Evolutionary conservation across 2,329 filamentous ascomycete genomes (phyloP), one percentile per base, ranked within the genome.

Genomic region (Biscogniauxia sp.): DNA sequence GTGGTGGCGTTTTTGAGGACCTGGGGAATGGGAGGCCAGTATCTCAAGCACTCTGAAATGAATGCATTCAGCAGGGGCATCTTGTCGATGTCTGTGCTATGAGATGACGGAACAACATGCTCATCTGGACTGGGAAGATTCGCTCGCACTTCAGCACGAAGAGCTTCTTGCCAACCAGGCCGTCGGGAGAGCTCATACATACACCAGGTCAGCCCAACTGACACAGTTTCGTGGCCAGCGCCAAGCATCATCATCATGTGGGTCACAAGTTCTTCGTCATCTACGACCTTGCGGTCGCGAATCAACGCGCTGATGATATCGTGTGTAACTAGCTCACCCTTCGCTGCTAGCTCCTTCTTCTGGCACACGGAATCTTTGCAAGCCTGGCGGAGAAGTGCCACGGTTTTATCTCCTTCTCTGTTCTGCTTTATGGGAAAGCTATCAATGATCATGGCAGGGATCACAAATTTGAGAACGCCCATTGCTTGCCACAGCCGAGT

Each of bases 1-100:
- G 53, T 53, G 11, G 57, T 56, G 5, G 66, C 58, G 11, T 56
- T 60, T 28, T 63, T 64, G 19, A 63, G 56, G 3, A 64, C 62
- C 54, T 57, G 57, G 15, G 61, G 60, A 45, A 66, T 62, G 17
- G 64, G 64, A 20, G 66, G 66, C 56, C 62, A 66, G 61, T 63
- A 67, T 19, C 66, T 61, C 37, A 60, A 57, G 49, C 55, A 56
- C 26, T 67, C 63, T 53, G 56, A 54, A 32, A 49, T 51, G 58
- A 65, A 64, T 19, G 64, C 60, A 53, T 66, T 59, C 32, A 64
- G 59, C 20, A 61, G 55, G 9, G 64, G 64, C 60, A 66, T 64
- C 20, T 54, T 59, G 56, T 64, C 58, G 11, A 51, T 37, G 20
- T 64, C 64, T 51, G 60, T 52, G 28, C 51, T 52, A 25, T 54